A percentile compares a stretch with the other conserved stretches of the same genome.
These are phyloP conservation scores for Penicillium crustosum DNA, from an alignment of 2,329 filamentous ascomycete species.

Conservation along the genomic window DNA sequence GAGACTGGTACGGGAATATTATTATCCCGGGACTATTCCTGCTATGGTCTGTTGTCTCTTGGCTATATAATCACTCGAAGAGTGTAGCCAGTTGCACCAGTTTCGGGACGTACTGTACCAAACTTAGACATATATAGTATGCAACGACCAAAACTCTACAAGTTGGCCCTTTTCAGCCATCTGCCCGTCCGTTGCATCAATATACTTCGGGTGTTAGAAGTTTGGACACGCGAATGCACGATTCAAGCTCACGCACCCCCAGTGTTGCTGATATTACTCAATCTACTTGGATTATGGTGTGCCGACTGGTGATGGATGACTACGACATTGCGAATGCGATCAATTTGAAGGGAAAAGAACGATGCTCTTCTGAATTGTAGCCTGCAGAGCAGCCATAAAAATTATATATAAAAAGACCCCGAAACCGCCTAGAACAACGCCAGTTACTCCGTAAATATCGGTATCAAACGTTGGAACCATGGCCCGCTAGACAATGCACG, in stretches of 20 bases:
- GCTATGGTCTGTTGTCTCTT: too few relatives aligned
- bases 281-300: neutral
- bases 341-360: neutral
- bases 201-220: neutral
- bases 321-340: neutral
- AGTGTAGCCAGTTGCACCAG: too few relatives aligned
- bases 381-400: neutral
- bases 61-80: too few relatives aligned
- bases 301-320: too few relatives aligned
- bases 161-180: neutral
- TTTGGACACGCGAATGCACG: neutral
- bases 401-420: neutral
- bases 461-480: conserved; percentile 5
- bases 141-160: too few relatives aligned
- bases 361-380: neutral
- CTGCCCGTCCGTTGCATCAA: neutral
- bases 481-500: conserved; percentile 4
- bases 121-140: neutral
- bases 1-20: too few relatives aligned
- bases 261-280: neutral
- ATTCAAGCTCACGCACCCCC: too few relatives aligned
- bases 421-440: neutral
- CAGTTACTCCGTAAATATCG: neutral
- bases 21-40: too few relatives aligned
- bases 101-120: too few relatives aligned